Conservation (phyloP, 2,329 filamentous ascomycete species). For the Aspergillus tamarii region DNA sequence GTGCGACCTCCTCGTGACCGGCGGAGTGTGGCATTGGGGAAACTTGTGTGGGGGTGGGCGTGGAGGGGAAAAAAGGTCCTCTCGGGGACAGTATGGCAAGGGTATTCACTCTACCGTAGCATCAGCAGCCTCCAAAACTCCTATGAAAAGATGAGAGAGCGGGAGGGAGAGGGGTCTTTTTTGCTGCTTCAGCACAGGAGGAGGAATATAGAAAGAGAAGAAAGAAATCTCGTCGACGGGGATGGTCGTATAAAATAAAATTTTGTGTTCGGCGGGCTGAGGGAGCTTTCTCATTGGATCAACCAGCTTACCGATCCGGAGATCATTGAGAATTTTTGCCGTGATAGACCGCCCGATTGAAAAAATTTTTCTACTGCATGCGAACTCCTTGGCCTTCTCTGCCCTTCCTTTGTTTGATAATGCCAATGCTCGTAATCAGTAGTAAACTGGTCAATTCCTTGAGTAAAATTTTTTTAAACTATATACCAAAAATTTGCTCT, state of each 20-base stretch:
- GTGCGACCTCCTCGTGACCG: conserved; percentile 33
- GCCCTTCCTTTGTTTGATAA: conserved; percentile 5
- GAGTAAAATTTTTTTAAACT: neutral
- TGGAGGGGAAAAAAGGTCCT: conserved; percentile 37
- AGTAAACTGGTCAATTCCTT: neutral
- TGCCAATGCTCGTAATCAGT: neutral
- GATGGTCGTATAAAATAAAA: conserved; percentile 26
- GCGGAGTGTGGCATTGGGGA: conserved; percentile 36
- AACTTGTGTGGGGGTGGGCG: conserved; percentile 25
- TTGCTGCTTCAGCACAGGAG: conserved; percentile 34
- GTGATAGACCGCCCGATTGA: conserved; percentile 19
- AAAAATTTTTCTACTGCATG: conserved; percentile 17
- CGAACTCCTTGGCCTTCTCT: conserved; percentile 1
- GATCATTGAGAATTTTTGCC: conserved; percentile 25
- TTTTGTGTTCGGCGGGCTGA: conserved; percentile 28
- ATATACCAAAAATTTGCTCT: neutral
- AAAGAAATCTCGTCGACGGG: conserved; percentile 18
- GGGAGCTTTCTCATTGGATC: conserved; percentile 28
- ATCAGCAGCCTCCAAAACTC: conserved; percentile 40
- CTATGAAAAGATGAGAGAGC: conserved; percentile 13
- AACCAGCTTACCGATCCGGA: conserved; percentile 24
- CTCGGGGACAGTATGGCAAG: conserved; percentile 39
- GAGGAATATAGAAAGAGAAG: conserved; percentile 29
- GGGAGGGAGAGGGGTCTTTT: conserved; percentile 18
- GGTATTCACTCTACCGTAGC: conserved; percentile 42